Evolutionary conservation across 306 rosid species (phyloP), one percentile per base, ranked within the genome.

Genomic region (Dicorynia guianensis): DNA sequence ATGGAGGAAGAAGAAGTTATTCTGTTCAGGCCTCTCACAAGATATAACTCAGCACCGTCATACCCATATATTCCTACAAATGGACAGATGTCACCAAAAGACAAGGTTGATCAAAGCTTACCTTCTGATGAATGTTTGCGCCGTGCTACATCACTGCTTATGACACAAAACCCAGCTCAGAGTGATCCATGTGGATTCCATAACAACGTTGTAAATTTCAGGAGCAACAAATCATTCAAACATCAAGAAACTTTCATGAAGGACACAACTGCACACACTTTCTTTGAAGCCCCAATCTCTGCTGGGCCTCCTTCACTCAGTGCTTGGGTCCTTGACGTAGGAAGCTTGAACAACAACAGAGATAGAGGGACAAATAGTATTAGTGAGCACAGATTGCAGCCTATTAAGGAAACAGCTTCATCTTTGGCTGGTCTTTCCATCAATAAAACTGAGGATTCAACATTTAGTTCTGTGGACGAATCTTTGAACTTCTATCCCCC

Each of bases 221-320:
- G 71, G 46, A 38, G 77, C 59, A 76, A 82, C 63, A 58, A 76
- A 48, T 59, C 85, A 11, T 73, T 70, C 73, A 81, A 83, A 79
- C 91, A 70, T 68, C 83, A 62, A 49, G 90, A 89, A 75, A 59
- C 80, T 75, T 57, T 69, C 42, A 35, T 79, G 67, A 87, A 74
- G 80, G 92, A 87, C 75, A 50, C 92, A 36, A 69, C 36, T 42
- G 52, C 48, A 40, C 83, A 68, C 69, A 77, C 78, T 11, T 78
- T 53, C 35, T 63, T 85, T 11, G 93, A 86, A 63, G 73, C 79
- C 34, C 83, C 82, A 40, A 81, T 91, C 73, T 55, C 86, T 3
- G 84, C 97, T 20, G 98, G 99, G 19, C 98, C 93, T 78, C 99
- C 99, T 8, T 96, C 98, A 0, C 98, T 96, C 47, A 92, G 25